phyloP scores from a whole-genome alignment of 2,329 filamentous ascomycete genomes.

The Rachicladosporium sp. region DNA sequence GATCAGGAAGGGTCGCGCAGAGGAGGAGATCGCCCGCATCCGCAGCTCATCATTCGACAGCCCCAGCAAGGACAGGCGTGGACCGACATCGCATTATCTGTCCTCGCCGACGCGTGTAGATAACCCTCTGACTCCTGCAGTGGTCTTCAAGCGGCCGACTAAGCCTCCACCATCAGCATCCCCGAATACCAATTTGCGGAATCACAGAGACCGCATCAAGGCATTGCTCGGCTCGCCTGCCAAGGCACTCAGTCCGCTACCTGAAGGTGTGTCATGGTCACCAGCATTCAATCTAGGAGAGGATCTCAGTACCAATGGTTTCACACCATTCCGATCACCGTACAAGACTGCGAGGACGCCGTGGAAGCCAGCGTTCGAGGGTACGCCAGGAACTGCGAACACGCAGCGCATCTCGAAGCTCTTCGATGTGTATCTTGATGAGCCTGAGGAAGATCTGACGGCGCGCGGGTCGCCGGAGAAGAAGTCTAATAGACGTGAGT shows the following conservation, averaged over 20 bases:
- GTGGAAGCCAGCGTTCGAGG: conserved; percentile 20
- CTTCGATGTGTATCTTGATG: conserved; percentile 50
- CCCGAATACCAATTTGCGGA: conserved; percentile 79
- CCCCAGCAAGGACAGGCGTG: conserved; percentile 53
- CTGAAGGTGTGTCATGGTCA: conserved; percentile 49
- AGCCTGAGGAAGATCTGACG: conserved; percentile 27
- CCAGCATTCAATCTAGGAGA: conserved; percentile 52
- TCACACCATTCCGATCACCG: conserved; percentile 27
- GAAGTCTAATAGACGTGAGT: conserved; percentile 29
- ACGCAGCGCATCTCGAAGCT: conserved; percentile 23
- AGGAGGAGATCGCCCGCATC: conserved; percentile 89
- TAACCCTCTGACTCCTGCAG: conserved; percentile 63
- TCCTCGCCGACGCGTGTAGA: conserved; percentile 29
- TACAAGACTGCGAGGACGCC: conserved; percentile 19
- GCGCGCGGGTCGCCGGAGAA: conserved; percentile 55
- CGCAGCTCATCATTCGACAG: conserved; percentile 89
- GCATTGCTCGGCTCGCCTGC: conserved; percentile 71
- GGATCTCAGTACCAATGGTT: conserved; percentile 46
- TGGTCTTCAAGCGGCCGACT: conserved; percentile 62
- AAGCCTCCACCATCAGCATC: conserved; percentile 66
- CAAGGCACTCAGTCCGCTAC: conserved; percentile 40
- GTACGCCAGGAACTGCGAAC: conserved; percentile 17
- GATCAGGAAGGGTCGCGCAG: conserved; percentile 79
- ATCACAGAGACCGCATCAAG: conserved; percentile 73
- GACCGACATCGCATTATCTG: conserved; percentile 23